phyloP scores from a whole-genome alignment of 2,329 filamentous ascomycete species.

The Scytalidium lignicola region DNA sequence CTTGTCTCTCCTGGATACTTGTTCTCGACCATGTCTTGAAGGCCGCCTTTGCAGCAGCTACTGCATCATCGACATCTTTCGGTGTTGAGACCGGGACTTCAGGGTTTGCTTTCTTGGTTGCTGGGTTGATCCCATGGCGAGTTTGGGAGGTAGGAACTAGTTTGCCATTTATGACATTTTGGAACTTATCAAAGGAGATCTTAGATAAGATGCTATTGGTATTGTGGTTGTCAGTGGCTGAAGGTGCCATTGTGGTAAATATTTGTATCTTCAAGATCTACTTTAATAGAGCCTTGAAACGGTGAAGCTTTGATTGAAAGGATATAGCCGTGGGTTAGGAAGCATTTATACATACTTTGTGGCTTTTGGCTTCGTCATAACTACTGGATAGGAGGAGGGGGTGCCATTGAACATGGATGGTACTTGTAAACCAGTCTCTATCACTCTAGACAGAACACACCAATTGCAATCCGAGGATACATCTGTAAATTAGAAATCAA shows the following conservation, averaged over 20 bases:
- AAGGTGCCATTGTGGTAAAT: constrained; percentile 8
- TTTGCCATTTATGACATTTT: constrained; percentile 15
- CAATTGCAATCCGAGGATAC: too few species aligned
- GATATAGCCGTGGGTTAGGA: too few species aligned
- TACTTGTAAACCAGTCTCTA: too few species aligned
- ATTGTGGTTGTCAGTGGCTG: constrained; percentile 5
- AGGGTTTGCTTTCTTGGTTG: constrained; percentile 6
- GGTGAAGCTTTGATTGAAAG: too few species aligned
- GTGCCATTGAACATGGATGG: too few species aligned
- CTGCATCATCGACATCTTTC: constrained; percentile 39
- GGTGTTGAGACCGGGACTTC: constrained; percentile 34
- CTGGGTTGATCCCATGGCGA: constrained; percentile 11
- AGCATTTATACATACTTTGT: too few species aligned
- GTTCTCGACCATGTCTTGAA: constrained; percentile 41
- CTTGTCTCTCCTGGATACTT: constrained; percentile 37
- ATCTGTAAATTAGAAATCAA: too few species aligned
- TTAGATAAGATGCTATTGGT: background rate
- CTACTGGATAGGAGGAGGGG: too few species aligned
- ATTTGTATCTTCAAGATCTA: too few species aligned
- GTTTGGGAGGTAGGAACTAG: constrained; percentile 2
- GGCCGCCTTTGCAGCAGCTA: constrained; percentile 38
- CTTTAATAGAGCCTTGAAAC: constrained; percentile 6
- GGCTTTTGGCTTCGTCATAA: too few species aligned
- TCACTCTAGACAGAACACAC: too few species aligned
- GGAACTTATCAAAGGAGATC: constrained; percentile 9